Base-by-base conservation (phyloP, 768 basidiomycete species). In the Peribolospora kevripleyi region DNA sequence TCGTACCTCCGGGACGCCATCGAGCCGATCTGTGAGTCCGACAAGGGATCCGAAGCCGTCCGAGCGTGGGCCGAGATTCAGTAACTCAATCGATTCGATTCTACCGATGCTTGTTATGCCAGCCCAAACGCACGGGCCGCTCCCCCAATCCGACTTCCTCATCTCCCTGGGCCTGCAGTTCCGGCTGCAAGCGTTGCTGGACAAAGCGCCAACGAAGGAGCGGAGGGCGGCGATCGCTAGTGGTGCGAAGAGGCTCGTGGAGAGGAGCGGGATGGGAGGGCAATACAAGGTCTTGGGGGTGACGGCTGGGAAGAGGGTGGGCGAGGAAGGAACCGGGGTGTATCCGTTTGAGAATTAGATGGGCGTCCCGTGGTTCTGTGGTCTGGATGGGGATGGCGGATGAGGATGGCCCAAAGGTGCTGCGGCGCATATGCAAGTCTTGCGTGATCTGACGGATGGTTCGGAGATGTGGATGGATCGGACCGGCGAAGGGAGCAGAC, bases 231-330 rank as follows among this genome's bases (percentile, higher is more conserved):
- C 72, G 3, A 79, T 90, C 49, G 68, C 68, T 36, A 68, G 72
- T 37, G 80, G 77, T 0, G 82, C 79, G 36, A 66, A 73, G 55
- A 68, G 88, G 57, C 69, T 95, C n/a, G 75, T 86, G 13, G 83
- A 93, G 65, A 72, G 71, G 1, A 69, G 70, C 8, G 72, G 85
- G 14, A 97, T 97, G 91, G 91, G 93, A 0, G 71, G 66, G 45
- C 76, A 91, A 69, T 97, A 95, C 64, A 74, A 79, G 66, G 74
- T 95, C 13, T 68, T 95, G 65, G 87, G 79, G 2, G 58, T 81
- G 3, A 70, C 69, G 13, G 62, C 63, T 10, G 61, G 48, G 47
- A 41, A 45, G 6, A 45, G 49, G 39, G 46, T 4, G 38, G 52
- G 42, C 6, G 54, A 5, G 42, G 61, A 58, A 14, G 53, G 25